Conservation (phyloP, 805 yeast species). For the Blastobotrys americana region DNA sequence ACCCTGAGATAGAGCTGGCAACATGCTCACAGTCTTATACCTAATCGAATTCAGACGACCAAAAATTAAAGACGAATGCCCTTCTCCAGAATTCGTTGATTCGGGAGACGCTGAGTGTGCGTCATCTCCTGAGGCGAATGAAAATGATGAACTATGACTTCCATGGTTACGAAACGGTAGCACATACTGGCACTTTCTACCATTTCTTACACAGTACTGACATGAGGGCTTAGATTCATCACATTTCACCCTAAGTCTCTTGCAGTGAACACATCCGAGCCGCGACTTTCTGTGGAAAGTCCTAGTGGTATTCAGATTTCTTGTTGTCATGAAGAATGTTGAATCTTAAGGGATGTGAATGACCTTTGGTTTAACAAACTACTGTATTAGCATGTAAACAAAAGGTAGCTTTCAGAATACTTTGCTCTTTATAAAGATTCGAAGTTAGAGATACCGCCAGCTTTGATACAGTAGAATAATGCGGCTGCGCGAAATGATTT, state of each 20-base stretch:
- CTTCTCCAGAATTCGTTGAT: too few species aligned
- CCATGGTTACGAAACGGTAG: too few species aligned
- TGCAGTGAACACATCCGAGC: background rate
- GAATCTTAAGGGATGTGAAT: background rate
- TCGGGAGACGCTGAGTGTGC: too few species aligned
- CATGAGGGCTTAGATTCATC: background rate
- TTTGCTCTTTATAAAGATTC: too few species aligned
- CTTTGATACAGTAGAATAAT: too few species aligned
- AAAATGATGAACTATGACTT: too few species aligned
- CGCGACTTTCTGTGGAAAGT: background rate
- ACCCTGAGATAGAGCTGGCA: background rate
- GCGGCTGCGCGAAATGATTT: background rate
- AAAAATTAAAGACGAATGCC: too few species aligned
- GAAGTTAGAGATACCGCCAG: too few species aligned
- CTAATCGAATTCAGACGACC: too few species aligned
- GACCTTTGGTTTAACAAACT: conserved; percentile 3
- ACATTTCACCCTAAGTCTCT: background rate
- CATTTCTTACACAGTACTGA: background rate
- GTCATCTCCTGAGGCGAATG: too few species aligned
- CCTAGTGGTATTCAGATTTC: background rate
- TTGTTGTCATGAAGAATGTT: background rate
- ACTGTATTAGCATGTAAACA: background rate
- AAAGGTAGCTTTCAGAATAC: background rate
- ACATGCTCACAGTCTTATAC: too few species aligned
- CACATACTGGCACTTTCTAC: background rate